Evolutionary conservation across 805 yeast genomes (phyloP).

Genomic region (Lipomyces anomalus): DNA sequence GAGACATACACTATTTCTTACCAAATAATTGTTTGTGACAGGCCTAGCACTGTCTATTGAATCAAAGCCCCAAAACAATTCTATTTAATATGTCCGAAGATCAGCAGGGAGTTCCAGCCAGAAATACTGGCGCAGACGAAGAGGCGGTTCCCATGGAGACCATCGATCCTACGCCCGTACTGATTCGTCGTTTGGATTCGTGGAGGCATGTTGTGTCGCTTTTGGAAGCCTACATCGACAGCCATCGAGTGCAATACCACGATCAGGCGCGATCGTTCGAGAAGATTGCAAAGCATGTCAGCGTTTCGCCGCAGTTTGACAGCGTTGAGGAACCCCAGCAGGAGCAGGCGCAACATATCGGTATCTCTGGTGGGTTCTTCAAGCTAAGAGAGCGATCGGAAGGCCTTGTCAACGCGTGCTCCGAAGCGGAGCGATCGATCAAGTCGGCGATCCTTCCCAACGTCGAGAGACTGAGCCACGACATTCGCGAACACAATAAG

Average conservation of each 20-base stretch:
- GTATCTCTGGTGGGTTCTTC: conserved; percentile 35
- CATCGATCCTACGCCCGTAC: conserved; percentile 36
- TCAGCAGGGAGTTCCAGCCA: too few species aligned
- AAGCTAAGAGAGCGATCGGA: conserved; percentile 33
- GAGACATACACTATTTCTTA: too few species aligned
- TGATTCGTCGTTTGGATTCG: conserved; percentile 36
- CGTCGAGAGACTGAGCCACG: conserved; percentile 38
- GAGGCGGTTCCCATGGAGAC: too few species aligned
- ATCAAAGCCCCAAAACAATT: too few species aligned
- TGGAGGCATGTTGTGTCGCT: conserved; percentile 35
- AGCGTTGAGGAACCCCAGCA: conserved; percentile 10
- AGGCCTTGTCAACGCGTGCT: conserved; percentile 33
- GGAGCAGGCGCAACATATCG: conserved; percentile 18
- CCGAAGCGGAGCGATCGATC: conserved; percentile 39
- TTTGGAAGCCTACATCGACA: conserved; percentile 31
- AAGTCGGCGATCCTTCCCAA: conserved; percentile 40
- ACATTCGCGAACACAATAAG: conserved; percentile 41
- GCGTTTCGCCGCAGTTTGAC: conserved; percentile 36
- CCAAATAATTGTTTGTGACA: too few species aligned
- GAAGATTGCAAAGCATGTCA: conserved; percentile 32
- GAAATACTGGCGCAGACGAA: too few species aligned
- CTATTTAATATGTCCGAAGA: too few species aligned
- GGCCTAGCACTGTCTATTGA: too few species aligned
- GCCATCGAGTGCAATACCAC: conserved; percentile 30
- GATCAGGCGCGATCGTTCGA: conserved; percentile 31